Conservation (phyloP, 1,139 yeast species). For the Geotrichum aggregatum region DNA sequence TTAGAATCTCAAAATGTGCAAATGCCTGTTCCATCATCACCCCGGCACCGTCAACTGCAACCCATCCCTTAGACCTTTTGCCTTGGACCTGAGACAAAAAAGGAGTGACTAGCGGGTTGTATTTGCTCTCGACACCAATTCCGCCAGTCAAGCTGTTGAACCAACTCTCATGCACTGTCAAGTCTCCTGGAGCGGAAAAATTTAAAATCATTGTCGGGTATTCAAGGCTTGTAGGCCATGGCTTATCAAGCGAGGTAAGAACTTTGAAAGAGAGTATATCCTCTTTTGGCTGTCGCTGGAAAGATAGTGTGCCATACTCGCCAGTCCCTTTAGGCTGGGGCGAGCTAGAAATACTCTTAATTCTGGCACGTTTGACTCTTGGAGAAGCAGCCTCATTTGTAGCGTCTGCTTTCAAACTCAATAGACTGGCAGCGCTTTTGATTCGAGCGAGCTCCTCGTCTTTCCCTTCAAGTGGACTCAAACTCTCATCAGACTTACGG, state of each 20-base stretch:
- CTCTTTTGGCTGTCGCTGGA: conserved; percentile 15
- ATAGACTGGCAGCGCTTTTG: not conserved
- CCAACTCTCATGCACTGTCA: conserved; percentile 20
- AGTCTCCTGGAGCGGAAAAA: conserved; percentile 16
- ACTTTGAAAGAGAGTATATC: conserved; percentile 14
- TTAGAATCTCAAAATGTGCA: conserved; percentile 13
- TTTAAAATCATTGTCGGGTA: conserved; percentile 23
- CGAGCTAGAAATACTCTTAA: not conserved
- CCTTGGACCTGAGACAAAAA: not conserved
- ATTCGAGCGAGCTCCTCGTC: not conserved
- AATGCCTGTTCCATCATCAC: conserved; percentile 12
- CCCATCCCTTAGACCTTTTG: not conserved
- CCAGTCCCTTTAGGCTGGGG: conserved; percentile 13
- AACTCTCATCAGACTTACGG: conserved; percentile 2
- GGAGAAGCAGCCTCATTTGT: not conserved
- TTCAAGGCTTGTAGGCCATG: conserved; percentile 19
- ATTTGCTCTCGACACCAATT: conserved; percentile 6
- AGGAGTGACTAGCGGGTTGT: not conserved
- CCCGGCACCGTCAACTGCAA: conserved; percentile 5
- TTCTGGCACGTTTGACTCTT: not conserved
- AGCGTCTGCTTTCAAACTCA: not conserved
- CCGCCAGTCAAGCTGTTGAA: conserved; percentile 21
- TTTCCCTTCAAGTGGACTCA: not conserved
- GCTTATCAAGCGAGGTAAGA: conserved; percentile 18
- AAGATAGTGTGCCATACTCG: conserved; percentile 22